phyloP scores from a whole-genome alignment of 768 basidiomycete genomes.

The Rhizopogon sp. region DNA sequence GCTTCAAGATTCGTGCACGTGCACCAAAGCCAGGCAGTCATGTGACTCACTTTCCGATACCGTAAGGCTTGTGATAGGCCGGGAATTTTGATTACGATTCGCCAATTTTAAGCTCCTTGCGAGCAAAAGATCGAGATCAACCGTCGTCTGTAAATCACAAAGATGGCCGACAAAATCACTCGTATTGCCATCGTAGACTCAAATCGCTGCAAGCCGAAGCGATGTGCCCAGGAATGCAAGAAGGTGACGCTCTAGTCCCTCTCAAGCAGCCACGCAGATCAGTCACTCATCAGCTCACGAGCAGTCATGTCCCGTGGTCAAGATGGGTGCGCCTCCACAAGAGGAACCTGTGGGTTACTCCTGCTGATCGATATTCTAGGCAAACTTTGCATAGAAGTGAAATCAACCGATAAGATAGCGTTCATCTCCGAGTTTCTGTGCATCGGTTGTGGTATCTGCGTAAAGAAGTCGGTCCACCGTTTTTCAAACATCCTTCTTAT shows the following conservation, averaged over 20 bases:
- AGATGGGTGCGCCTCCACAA: slow-evolving; percentile 68
- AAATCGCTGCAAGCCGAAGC: slow-evolving; percentile 94
- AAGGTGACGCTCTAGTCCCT: slow-evolving; percentile 46
- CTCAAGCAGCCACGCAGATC: background rate
- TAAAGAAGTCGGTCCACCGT: slow-evolving; percentile 78
- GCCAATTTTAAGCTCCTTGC: background rate
- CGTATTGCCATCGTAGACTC: slow-evolving; percentile 94
- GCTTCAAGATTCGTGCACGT: no score
- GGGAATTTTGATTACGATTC: background rate
- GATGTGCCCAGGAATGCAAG: slow-evolving; percentile 97
- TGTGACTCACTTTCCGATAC: no score
- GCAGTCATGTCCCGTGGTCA: slow-evolving; percentile 92
- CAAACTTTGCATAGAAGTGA: slow-evolving; percentile 98
- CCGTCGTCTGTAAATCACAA: background rate
- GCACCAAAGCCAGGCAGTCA: no score
- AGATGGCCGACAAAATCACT: slow-evolving; percentile 93
- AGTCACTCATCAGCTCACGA: slow-evolving; percentile 7
- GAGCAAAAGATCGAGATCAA: background rate
- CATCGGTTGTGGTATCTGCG: slow-evolving; percentile 99
- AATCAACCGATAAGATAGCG: slow-evolving; percentile 92
- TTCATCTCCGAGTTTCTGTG: slow-evolving; percentile 99
- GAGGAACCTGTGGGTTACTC: background rate
- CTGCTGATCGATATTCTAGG: slow-evolving; percentile 39
- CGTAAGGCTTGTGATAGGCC: no score
- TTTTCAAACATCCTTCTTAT: background rate